Evolutionary conservation across 148 eudicot genomes (phyloP).

Genomic region (Rheum nobile): DNA sequence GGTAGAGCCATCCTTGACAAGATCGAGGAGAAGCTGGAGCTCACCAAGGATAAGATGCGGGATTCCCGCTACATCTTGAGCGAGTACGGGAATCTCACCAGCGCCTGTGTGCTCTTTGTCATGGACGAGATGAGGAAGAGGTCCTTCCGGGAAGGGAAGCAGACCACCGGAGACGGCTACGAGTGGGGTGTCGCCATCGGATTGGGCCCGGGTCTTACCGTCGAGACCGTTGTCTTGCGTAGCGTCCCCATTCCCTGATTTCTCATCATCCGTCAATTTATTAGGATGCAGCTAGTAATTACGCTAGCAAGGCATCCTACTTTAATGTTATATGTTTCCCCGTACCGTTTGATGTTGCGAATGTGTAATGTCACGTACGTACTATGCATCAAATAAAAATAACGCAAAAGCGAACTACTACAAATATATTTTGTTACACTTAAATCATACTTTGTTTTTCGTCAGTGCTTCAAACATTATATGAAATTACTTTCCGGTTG

Average conservation of each 20-base stretch:
- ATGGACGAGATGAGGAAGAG: background rate
- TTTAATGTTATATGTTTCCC: too few species aligned
- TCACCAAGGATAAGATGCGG: background rate
- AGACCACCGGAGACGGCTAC: background rate
- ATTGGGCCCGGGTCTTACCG: background rate
- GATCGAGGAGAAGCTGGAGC: conserved; percentile 2
- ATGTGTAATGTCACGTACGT: too few species aligned
- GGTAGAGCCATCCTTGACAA: background rate
- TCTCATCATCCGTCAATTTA: too few species aligned
- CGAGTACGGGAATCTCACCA: background rate
- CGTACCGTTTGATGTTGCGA: too few species aligned
- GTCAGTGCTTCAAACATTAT: too few species aligned
- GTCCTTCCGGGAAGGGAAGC: background rate
- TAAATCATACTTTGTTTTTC: too few species aligned
- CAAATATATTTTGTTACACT: too few species aligned
- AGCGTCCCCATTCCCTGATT: background rate
- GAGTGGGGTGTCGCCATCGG: background rate
- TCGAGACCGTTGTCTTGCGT: background rate
- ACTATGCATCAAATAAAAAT: too few species aligned
- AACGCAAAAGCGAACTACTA: too few species aligned
- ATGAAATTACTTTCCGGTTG: too few species aligned
- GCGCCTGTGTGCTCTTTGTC: background rate
- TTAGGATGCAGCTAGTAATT: too few species aligned
- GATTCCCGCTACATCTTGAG: background rate
- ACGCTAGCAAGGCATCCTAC: background rate